These are phyloP conservation scores for Phyllosticta citribraziliensis DNA, from an alignment of 2,329 filamentous ascomycete species.

Conservation along the genomic window DNA sequence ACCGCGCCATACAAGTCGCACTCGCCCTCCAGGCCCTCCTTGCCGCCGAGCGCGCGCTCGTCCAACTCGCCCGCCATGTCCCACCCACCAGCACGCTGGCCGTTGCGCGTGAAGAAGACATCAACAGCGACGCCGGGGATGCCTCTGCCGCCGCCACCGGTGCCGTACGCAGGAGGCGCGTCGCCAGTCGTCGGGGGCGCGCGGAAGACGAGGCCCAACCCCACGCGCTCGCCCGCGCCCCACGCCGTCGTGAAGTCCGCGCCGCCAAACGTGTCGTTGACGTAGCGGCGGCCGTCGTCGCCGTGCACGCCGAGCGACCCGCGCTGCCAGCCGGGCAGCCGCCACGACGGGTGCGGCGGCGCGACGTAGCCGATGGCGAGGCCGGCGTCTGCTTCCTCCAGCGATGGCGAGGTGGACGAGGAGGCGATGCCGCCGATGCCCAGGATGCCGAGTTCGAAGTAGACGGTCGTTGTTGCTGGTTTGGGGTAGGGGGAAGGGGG, in stretches of 20 bases:
- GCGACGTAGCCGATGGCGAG: conserved; percentile 63
- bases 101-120: conserved; percentile 63
- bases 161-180: no score
- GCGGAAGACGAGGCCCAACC: conserved; percentile 58
- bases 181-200: conserved; percentile 24
- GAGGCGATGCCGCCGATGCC: conserved; percentile 25
- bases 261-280: conserved; percentile 67
- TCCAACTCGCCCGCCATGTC: conserved; percentile 68
- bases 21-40: conserved; percentile 58
- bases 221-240: conserved; percentile 54
- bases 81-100: conserved; percentile 52
- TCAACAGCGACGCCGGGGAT: conserved; percentile 29
- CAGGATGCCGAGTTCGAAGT: conserved; percentile 60
- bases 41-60: conserved; percentile 48
- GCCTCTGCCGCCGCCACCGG: no score
- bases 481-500: conserved; percentile 24
- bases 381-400: conserved; percentile 39
- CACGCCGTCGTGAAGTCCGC: conserved; percentile 58
- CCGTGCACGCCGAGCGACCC: conserved; percentile 67
- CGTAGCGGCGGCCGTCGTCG: conserved; percentile 67
- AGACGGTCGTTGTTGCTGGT: conserved; percentile 37
- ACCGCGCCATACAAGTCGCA: conserved; percentile 63
- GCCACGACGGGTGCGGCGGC: conserved; percentile 66
- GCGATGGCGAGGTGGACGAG: conserved; percentile 11
- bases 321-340: conserved; percentile 73